A percentile compares a stretch with the other conserved stretches of the same genome.
These are phyloP conservation scores for Botrytis aclada DNA, from an alignment of 2,329 filamentous ascomycete genomes.

Conservation along the genomic window DNA sequence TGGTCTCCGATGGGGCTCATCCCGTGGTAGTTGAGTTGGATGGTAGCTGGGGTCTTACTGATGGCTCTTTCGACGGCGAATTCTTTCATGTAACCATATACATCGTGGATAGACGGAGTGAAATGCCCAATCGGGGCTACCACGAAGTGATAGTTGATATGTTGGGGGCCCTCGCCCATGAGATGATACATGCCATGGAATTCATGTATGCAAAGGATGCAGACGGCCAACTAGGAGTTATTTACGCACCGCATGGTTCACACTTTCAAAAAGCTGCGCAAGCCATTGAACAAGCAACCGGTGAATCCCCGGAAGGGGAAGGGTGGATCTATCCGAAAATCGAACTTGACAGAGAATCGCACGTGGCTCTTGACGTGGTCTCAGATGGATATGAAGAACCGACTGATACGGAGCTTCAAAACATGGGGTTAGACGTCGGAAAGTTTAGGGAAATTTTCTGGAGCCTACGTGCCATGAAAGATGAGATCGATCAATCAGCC, in stretches of 20 bases:
- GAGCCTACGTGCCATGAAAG: rapidly evolving
- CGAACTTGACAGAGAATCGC: background rate
- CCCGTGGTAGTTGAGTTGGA: background rate
- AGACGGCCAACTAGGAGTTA: background rate
- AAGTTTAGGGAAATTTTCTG: background rate
- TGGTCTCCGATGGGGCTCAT: background rate
- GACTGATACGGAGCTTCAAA: background rate
- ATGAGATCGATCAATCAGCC: background rate
- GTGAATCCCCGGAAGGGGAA: background rate
- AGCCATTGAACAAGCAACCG: background rate
- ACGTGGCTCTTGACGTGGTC: background rate
- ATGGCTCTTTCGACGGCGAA: rapidly evolving
- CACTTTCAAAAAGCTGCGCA: background rate
- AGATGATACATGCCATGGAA: background rate
- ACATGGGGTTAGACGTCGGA: background rate
- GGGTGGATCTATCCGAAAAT: background rate
- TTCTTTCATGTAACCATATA: background rate
- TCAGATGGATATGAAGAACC: background rate
- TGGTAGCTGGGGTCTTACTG: background rate
- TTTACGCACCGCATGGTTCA: background rate
- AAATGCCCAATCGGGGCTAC: background rate
- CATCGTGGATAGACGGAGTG: too few relatives aligned
- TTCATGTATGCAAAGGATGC: background rate
- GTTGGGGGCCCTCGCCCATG: background rate
- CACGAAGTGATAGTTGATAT: background rate